phyloP scores from a whole-genome alignment of 1,284 basidiomycete species.

The Stygiomarasmius scandens region DNA sequence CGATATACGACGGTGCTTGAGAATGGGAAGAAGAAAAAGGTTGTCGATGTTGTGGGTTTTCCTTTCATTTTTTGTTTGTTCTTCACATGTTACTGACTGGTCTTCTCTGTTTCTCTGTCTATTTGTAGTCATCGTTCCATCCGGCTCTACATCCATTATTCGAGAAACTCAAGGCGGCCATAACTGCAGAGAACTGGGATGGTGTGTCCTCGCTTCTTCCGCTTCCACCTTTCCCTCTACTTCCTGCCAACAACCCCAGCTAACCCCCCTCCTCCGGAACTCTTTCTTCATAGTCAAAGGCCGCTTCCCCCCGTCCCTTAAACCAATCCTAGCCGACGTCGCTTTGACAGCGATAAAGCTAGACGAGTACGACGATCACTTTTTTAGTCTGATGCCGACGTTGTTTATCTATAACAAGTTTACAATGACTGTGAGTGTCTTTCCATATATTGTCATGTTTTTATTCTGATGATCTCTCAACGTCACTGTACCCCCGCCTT shows the following conservation, averaged over 20 bases:
- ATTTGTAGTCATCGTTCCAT: conserved; percentile 57
- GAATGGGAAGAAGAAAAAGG: conserved; percentile 67
- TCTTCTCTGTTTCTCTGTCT: too few species aligned
- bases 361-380: conserved; percentile 89
- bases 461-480: too few species aligned
- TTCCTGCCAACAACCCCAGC: too few species aligned
- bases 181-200: conserved; percentile 70
- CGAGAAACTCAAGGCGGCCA: conserved; percentile 62
- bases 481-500: too few species aligned
- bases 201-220: too few species aligned
- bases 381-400: conserved; percentile 85
- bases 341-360: conserved; percentile 81
- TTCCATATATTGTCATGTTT: neutral
- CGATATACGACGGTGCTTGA: conserved; percentile 50
- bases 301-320: conserved; percentile 86
- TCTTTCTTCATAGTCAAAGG: conserved; percentile 57
- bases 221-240: too few species aligned
- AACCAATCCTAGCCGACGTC: conserved; percentile 70
- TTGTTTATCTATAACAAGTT: conserved; percentile 94
- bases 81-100: neutral
- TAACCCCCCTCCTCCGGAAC: too few species aligned
- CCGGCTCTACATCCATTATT: conserved; percentile 68
- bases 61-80: neutral
- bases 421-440: conserved; percentile 70
- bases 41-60: conserved; percentile 59